These are phyloP conservation scores for Suhomyces ambrosiae DNA, from an alignment of 1,139 yeast species.

Conservation along the genomic window DNA sequence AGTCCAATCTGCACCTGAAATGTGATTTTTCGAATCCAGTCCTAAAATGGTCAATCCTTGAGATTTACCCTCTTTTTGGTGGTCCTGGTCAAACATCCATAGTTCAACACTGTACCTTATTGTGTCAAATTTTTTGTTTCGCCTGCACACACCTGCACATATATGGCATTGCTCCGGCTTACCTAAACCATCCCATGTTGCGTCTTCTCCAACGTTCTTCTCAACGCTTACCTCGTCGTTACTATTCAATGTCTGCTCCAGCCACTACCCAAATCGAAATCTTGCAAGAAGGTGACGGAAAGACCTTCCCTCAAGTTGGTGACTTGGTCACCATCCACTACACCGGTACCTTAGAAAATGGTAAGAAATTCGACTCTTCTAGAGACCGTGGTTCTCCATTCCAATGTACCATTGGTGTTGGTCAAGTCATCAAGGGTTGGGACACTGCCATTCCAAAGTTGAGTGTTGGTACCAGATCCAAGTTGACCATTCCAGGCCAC, in stretches of 20 bases:
- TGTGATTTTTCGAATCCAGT: too few relatives aligned
- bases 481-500: conserved; percentile 87
- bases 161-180: conserved; percentile 1
- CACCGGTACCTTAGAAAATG: conserved; percentile 91
- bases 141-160: conserved; percentile 1
- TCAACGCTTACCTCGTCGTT: conserved; percentile 4
- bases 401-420: conserved; percentile 91
- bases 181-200: conserved; percentile 8
- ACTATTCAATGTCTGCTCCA: conserved; percentile 40
- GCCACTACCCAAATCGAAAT: conserved; percentile 46
- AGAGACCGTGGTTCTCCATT: conserved; percentile 93
- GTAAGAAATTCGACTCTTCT: conserved; percentile 93
- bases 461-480: conserved; percentile 89
- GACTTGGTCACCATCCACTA: conserved; percentile 91
- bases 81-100: too few relatives aligned
- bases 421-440: conserved; percentile 97
- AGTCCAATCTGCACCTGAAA: too few relatives aligned
- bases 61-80: too few relatives aligned
- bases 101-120: too few relatives aligned
- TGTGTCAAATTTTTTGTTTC: background rate
- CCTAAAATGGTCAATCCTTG: too few relatives aligned
- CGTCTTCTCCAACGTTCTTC: conserved; percentile 10
- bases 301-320: conserved; percentile 81
- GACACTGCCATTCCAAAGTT: conserved; percentile 90
- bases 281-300: conserved; percentile 72